A percentile compares a stretch with the other conserved stretches of the same genome.
phyloP scores from a whole-genome alignment of 331 rosid genomes.

The Pyracantha coccinea region DNA sequence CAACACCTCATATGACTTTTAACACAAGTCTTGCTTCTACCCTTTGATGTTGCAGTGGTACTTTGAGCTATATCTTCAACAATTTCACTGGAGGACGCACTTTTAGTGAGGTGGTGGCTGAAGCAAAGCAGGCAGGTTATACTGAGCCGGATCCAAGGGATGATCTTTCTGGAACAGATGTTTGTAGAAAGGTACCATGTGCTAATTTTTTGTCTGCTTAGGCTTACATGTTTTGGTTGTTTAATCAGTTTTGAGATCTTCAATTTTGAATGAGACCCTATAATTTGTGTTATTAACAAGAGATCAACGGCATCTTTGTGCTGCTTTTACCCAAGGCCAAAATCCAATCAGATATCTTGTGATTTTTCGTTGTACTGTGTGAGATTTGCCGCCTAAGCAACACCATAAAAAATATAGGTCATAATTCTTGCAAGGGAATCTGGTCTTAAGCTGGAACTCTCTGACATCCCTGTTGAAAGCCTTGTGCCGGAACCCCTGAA shows the following conservation, averaged over 20 bases:
- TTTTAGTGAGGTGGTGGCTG: constrained; percentile 87
- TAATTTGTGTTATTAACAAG: not conserved
- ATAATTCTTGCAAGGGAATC: constrained; percentile 97
- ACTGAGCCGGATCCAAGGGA: constrained; percentile 99
- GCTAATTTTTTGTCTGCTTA: not conserved
- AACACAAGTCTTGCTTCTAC: constrained; percentile 7
- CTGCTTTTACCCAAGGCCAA: not conserved
- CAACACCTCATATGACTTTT: not conserved
- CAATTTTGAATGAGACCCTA: not conserved
- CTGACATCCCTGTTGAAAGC: constrained; percentile 82
- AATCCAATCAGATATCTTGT: not conserved
- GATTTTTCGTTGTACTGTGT: constrained; percentile 2
- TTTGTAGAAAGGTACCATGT: constrained; percentile 79
- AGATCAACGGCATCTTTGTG: not conserved
- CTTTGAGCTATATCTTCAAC: constrained; percentile 96
- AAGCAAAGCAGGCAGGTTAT: constrained; percentile 93
- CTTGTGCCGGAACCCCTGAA: constrained; percentile 85
- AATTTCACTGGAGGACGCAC: constrained; percentile 53
- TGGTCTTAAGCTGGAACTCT: constrained; percentile 82
- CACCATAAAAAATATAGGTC: constrained; percentile 51
- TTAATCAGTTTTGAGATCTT: not conserved
- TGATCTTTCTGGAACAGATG: constrained; percentile 95
- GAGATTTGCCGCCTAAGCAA: constrained; percentile 9
- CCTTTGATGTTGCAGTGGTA: constrained; percentile 75
- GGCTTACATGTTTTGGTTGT: not conserved